These are phyloP conservation scores for Globisporangium mamillatum DNA, from an alignment of 352 stramenopile genomes.

Conservation along the genomic window DNA sequence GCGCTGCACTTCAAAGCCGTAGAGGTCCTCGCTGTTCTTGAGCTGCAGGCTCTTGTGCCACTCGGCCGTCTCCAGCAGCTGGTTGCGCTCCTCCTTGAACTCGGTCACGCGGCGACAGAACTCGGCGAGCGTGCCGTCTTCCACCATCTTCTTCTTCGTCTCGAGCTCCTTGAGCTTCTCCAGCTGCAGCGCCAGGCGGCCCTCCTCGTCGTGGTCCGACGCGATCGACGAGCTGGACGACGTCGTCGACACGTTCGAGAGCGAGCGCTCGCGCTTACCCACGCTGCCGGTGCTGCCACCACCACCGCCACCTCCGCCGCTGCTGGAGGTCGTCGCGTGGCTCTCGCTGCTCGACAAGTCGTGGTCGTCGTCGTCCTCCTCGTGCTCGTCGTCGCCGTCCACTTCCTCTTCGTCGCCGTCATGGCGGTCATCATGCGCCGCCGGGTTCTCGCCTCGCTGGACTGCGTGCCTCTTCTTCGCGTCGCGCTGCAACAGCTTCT, in stretches of 20 bases:
- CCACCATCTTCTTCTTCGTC: constrained; percentile 83
- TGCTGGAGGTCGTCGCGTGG: constrained; percentile 12
- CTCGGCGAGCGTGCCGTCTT: constrained; percentile 77
- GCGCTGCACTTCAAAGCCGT: constrained; percentile 74
- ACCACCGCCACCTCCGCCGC: not conserved
- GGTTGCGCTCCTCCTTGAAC: constrained; percentile 81
- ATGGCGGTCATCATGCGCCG: constrained; percentile 13
- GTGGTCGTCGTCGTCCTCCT: constrained; percentile 21
- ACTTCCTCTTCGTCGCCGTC: constrained; percentile 33
- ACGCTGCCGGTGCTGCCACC: not conserved
- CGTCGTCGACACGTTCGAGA: constrained; percentile 66
- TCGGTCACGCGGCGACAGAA: constrained; percentile 79
- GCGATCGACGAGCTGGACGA: constrained; percentile 53
- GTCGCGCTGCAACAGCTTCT: constrained; percentile 17
- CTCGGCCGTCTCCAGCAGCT: constrained; percentile 66
- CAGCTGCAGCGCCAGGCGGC: constrained; percentile 28
- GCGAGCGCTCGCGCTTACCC: constrained; percentile 46
- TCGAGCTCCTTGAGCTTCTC: constrained; percentile 74
- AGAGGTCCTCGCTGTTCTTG: constrained; percentile 79
- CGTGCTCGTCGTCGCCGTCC: constrained; percentile 25
- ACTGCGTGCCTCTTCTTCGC: constrained; percentile 24
- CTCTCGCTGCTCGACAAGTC: constrained; percentile 18
- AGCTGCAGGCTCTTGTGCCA: constrained; percentile 83
- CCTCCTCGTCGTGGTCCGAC: constrained; percentile 44
- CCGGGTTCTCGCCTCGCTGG: constrained; percentile 14